Base-by-base conservation (phyloP, 108 stramenopile genomes). In the Fragilariopsis cylindrus region DNA sequence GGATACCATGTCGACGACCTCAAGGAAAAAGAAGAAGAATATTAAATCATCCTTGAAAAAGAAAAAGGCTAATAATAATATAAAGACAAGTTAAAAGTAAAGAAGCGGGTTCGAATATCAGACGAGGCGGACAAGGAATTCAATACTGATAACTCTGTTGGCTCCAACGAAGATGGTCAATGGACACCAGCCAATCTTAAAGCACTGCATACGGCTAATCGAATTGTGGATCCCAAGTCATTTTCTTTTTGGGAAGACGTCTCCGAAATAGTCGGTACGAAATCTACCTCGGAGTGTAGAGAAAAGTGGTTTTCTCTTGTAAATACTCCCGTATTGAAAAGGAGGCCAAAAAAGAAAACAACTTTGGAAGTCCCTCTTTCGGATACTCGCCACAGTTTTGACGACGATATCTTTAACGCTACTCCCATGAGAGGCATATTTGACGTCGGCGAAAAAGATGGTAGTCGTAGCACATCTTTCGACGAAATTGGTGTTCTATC, bases 221-320 rank as follows among this genome's bases (percentile, higher is more conserved):
- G 69, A 57, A 60, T 69, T 57, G 81, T 85, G 5, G 73, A 89
- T 60, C 86, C 86, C 50, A 85, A 57, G 43, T 89, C 88, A 8
- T 57, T 54, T 49, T 60, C 75, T 30, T 89, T 81, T 56, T 89
- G 88, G 86, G 72, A 82, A 9, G 80, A 87, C 44, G 75, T 89
- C 18, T 70, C 84, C 16, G 70, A 62, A 15, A 18, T 42, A 13
- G 82, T 87, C 2, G 69, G 70, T 30, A 64, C 73, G 4, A 85
- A 81, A 63, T 58, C 76, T 42, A 57, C 84, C 5, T 21, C 39
- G 30, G 84, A 85, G 62, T 88, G 87, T 58, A 64, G 77, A 21
- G 80, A 81, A 40, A 82, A 85, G 74, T 88, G 82, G 82, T 83
- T 83, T 42, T 81, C 83, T n/a, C 58, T 84, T 41, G 82, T 62